Evolutionary conservation across 495 filamentous ascomycete species (phyloP), one percentile per base, ranked within the genome.

Genomic region (Antarctomyces pellizariae): DNA sequence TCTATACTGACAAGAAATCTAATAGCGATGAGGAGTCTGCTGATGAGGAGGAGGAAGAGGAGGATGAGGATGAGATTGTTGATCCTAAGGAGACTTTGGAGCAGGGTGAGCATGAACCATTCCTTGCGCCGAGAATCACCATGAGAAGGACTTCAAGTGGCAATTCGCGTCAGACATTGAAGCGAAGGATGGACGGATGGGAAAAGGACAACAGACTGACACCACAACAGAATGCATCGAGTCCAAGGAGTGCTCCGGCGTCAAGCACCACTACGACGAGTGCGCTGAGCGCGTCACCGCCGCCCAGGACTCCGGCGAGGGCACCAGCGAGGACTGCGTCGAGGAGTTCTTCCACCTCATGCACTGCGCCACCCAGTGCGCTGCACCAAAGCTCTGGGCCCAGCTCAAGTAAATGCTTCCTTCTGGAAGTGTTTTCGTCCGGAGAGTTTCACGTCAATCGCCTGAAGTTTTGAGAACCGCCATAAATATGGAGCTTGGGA

Each of bases 301-400:
- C 40, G 67, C 75, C 47, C 53, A 67, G 38, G 65, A 75, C 39
- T 48, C 49, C 25, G 56, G 62, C 40, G 70, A 62, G 37, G 56
- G 61, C 45, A 59, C 62, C 50, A 63, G 72, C 43, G 86, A 97
- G 63, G 84, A 97, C 59, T 97, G 86, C 42, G 77, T 97, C 36
- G 86, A 97, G 62, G 86, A 97, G 64, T 86, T 92, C 67, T 97
- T 97, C 71, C 86, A 97, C 55, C 72, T 95, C 41, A 64, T 73
- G 37, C 86, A 95, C 61, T 97, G 86, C 56, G 78, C 82, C 30
- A 71, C 62, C 42, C 52, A 68, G 46, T 95, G 84, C 47, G 86
- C 86, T 29, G 89, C 84, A 21, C 89, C 86, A 39, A 92, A 89
- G 70, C 71, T 97, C 45, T 97, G 75, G 62, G 63, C 69, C 32